These are phyloP conservation scores for Pseudognaphalium luteoalbum DNA, from an alignment of 129 eudicot genomes.

Conservation along the genomic window DNA sequence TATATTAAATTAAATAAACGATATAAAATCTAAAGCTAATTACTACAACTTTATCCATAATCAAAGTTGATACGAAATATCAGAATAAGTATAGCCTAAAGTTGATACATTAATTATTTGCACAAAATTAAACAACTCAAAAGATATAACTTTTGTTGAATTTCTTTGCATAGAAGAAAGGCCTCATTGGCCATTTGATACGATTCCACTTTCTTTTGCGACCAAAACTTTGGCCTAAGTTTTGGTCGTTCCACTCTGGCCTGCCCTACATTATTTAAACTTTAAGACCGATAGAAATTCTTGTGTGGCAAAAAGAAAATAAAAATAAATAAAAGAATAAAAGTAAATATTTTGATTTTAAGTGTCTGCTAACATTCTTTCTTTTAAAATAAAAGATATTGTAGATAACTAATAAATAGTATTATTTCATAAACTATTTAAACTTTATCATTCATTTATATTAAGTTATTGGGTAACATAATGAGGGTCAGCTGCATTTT, in stretches of 20 bases:
- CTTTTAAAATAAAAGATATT: too few relatives aligned
- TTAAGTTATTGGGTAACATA: too few relatives aligned
- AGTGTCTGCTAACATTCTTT: too few relatives aligned
- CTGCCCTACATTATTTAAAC: slow-evolving; percentile 14
- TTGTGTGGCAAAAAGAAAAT: too few relatives aligned
- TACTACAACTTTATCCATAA: too few relatives aligned
- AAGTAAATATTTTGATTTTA: neutral
- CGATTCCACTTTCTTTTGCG: slow-evolving; percentile 31
- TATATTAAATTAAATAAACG: too few relatives aligned
- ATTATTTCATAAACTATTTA: too few relatives aligned
- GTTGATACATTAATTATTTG: neutral
- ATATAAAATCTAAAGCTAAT: too few relatives aligned
- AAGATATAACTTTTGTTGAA: slow-evolving; percentile 14
- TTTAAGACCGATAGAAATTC: slow-evolving; percentile 19
- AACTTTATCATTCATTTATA: too few relatives aligned
- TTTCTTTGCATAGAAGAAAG: slow-evolving; percentile 33
- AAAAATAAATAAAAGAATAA: too few relatives aligned
- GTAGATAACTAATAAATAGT: too few relatives aligned
- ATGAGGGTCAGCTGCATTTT: too few relatives aligned
- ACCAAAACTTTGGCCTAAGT: slow-evolving; percentile 29
- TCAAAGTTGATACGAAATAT: neutral
- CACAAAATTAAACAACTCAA: slow-evolving; percentile 20
- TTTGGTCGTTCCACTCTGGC: slow-evolving; percentile 31
- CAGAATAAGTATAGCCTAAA: neutral
- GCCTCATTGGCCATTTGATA: slow-evolving; percentile 28